Evolutionary conservation across 345 rosid genomes (phyloP), one percentile per base, ranked within the genome.

Genomic region (Zanthoxylum bungeanum): DNA sequence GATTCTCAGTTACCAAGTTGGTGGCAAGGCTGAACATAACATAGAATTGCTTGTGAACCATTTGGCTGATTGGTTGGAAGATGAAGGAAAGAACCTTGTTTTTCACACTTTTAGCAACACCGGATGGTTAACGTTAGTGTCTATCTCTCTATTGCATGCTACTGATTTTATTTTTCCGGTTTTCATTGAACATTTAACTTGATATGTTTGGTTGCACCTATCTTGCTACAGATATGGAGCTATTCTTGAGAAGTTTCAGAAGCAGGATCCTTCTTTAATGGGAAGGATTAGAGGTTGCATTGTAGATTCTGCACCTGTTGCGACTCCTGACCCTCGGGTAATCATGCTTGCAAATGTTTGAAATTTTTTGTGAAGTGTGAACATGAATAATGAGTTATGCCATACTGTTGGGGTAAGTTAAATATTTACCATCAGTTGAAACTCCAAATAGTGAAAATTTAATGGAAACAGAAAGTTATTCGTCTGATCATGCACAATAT

Each of bases 81-180:
- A 86, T 61, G 97, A 92, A 76, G 92, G 89, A 57, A 91, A 88
- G 76, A 93, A 85, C 74, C 79, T 96, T 12, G 89, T 95, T 76
- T 95, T 95, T 78, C 99, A 95, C 84, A 96, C 97, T 52, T 96
- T 96, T 71, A 93, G 99, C 85, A 96, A 96, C 73, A 96, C 99
- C 1, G 99, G 99, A 68, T 96, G 98, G 99, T 75, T 96, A 75
- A 93, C 86, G 97, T 93, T 72, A 91, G 93, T 58, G 53, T 52
- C 58, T 67, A 3, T 66, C 67, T 69, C 42, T 49, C 62, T 24
- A 40, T 64, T 50, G 14, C 39, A 33, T 21, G 55, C 60, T 47
- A 17, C 9, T n/a, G n/a, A 34, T 37, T 60, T n/a, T 25, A n/a
- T 25, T 10, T 78, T 71, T 42, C 12, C 22, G 60, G 30, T 9